Evolutionary conservation across 169 alveolate species (phyloP), one percentile per base, ranked within the genome.

Genomic region (Besnoitia besnoiti): DNA sequence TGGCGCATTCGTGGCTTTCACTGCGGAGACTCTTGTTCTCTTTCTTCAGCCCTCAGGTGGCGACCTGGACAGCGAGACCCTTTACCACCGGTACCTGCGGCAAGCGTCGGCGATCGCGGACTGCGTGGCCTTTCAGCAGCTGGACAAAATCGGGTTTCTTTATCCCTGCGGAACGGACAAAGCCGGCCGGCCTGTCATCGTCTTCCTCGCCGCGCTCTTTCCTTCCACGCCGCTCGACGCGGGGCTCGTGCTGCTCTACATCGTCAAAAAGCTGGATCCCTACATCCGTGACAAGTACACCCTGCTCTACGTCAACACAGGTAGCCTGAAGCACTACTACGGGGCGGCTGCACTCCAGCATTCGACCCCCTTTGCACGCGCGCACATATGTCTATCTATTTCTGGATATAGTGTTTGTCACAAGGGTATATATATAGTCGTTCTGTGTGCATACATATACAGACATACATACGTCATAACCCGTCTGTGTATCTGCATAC

Each of bases 281-380:
- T 89, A 55, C 61, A 89, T 89, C 40, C 67, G 88, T 0, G 92
- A 89, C 88, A 89, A 89, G 49, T 89, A 75, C 51, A 77, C 88
- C 2, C 40, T 89, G 62, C 79, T 89, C 39, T 89, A 89, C 88
- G 88, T 89, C 33, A 89, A 89, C 88, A 33, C 92, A 24, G 92
- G 88, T 75, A 37, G 37, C 59, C 44, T n/a, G n/a, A n/a, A n/a
- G n/a, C n/a, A n/a, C n/a, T n/a, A n/a, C n/a, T n/a, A n/a, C n/a
- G n/a, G n/a, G n/a, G n/a, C n/a, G n/a, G n/a, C n/a, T n/a, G n/a
- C n/a, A n/a, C n/a, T n/a, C n/a, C n/a, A n/a, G n/a, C n/a, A n/a
- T n/a, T n/a, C n/a, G n/a, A n/a, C n/a, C n/a, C n/a, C n/a, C n/a
- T n/a, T n/a, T n/a, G n/a, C n/a, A n/a, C n/a, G n/a, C n/a, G n/a